Conservation (phyloP, 768 basidiomycete genomes). For the Chalciporus sphaerocephalus region DNA sequence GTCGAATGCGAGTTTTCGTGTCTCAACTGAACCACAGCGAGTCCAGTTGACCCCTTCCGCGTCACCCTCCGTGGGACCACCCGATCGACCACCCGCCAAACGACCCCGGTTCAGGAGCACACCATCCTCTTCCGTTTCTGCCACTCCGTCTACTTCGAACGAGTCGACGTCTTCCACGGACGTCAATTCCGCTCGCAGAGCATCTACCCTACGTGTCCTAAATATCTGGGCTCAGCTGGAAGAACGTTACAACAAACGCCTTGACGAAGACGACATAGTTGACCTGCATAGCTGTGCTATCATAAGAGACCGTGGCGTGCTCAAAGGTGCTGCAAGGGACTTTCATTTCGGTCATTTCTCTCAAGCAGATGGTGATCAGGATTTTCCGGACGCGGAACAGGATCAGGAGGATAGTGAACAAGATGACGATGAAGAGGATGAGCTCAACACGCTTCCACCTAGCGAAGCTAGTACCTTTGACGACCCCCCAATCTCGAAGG, state of each 20-base stretch:
- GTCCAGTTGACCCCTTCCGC: conserved; percentile 24
- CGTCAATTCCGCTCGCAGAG: conserved; percentile 52
- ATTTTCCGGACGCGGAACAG: conserved; percentile 35
- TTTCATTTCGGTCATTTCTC: conserved; percentile 53
- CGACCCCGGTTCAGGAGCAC: conserved; percentile 46
- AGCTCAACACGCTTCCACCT: conserved; percentile 50
- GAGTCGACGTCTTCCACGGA: conserved; percentile 34
- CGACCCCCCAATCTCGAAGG: conserved; percentile 29
- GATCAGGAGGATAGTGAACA: conserved; percentile 46
- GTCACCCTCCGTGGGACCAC: conserved; percentile 28
- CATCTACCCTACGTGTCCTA: conserved; percentile 48
- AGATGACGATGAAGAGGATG: conserved; percentile 54
- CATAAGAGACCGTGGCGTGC: conserved; percentile 66
- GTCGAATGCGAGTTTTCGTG: background rate
- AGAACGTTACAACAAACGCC: conserved; percentile 57
- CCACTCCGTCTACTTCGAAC: conserved; percentile 28
- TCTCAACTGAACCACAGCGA: conserved; percentile 12
- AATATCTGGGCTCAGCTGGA: conserved; percentile 66
- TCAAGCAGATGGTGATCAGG: conserved; percentile 36
- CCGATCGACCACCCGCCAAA: conserved; percentile 44
- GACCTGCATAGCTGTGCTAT: conserved; percentile 59
- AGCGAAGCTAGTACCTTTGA: conserved; percentile 25
- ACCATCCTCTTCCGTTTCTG: conserved; percentile 41
- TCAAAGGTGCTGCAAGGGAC: conserved; percentile 40
- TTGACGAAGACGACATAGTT: conserved; percentile 79